Base-by-base conservation (phyloP, 1,284 basidiomycete species). In the Marasmius oreades region DNA sequence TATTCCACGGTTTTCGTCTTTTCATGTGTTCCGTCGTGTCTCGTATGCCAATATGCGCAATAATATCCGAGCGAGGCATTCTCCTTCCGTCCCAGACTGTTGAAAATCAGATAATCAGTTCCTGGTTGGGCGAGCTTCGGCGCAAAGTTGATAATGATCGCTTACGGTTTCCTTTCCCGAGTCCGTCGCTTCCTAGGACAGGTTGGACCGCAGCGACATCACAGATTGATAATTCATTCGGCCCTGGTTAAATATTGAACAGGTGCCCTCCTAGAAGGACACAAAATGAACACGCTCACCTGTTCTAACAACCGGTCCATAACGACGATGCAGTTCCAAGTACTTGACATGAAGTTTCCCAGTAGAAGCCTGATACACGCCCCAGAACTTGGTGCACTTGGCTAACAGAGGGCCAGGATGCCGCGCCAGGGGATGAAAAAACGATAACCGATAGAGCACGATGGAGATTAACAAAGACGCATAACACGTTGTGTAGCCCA, bases 371-470 rank as follows among this genome's bases (percentile, higher is more conserved):
- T 55, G 44, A 20, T 50, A 58, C 3, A 50, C 56, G 2, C 45
- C 48, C 24, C 23, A n/a, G 33, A 58, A 51, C 28, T 58, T 58
- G 16, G 56, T 42, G 12, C 50, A 18, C 23, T 50, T 53, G 45
- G 48, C 39, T 11, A 44, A 12, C 14, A 48, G n/a, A 7, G 56
- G 56, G 11, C 56, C 56, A 16, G 56, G 56, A 43, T 53, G 34
- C 14, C 50, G 52, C 5, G 53, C 28, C 10, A 58, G 45, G 5
- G 56, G 56, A 28, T 58, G 56, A 0, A 54, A 26, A 1, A 52
- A 52, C 1, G 56, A 58, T 16, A 58, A 26, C 16, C 56, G 56
- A 51, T 58, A 58, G 2, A 31, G 8, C 10, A 51, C 46, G 39
- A 56, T 45, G 8, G 55, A 56, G 20, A 11, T 45, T 22, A 45